Conservation (phyloP, 768 basidiomycete genomes). For the Candolleomyces aberdarensis region DNA sequence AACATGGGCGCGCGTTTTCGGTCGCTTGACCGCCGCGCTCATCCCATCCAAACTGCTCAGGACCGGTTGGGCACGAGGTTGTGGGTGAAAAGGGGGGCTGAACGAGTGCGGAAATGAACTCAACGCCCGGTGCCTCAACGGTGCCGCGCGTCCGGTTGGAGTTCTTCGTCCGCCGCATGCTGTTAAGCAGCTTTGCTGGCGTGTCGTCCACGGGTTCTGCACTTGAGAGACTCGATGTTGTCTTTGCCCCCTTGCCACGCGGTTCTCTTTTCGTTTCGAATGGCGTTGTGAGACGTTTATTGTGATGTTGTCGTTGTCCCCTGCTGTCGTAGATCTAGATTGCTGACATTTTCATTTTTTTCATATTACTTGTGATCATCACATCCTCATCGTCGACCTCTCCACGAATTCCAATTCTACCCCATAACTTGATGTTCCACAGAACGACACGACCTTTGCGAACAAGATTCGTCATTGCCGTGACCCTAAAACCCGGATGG, state of each 20-base stretch:
- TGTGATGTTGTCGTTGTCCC: conserved; percentile 16
- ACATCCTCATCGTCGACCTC: conserved; percentile 24
- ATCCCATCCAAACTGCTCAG: conserved; percentile 63
- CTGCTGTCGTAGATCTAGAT: conserved; percentile 11
- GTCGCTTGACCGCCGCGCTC: conserved; percentile 91
- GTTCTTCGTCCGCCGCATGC: conserved; percentile 49
- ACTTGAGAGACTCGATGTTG: conserved; percentile 53
- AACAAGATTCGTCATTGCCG: conserved; percentile 85
- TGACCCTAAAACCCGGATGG: conserved; percentile 85
- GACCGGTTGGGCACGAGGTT: conserved; percentile 80
- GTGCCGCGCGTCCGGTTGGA: conserved; percentile 40
- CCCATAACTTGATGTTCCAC: conserved; percentile 28
- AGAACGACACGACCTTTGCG: conserved; percentile 83
- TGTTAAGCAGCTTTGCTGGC: conserved; percentile 69
- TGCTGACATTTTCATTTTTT: conserved; percentile 10
- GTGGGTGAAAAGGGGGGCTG: conserved; percentile 98
- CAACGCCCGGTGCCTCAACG: conserved; percentile 30
- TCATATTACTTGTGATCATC: conserved; percentile 18
- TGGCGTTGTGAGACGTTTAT: conserved; percentile 53
- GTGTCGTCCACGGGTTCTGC: conserved; percentile 51
- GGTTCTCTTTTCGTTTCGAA: conserved; percentile 62
- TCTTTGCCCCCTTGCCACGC: conserved; percentile 48
- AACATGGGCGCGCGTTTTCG: conserved; percentile 75
- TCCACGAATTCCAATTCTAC: conserved; percentile 16
- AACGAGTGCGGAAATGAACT: conserved; percentile 83